Percentiles rank a stretch among this genome's conserved stretches.
These are phyloP conservation scores for Aaosphaeria pasadenensis DNA, from an alignment of 2,329 filamentous ascomycete species.

Conservation along the genomic window DNA sequence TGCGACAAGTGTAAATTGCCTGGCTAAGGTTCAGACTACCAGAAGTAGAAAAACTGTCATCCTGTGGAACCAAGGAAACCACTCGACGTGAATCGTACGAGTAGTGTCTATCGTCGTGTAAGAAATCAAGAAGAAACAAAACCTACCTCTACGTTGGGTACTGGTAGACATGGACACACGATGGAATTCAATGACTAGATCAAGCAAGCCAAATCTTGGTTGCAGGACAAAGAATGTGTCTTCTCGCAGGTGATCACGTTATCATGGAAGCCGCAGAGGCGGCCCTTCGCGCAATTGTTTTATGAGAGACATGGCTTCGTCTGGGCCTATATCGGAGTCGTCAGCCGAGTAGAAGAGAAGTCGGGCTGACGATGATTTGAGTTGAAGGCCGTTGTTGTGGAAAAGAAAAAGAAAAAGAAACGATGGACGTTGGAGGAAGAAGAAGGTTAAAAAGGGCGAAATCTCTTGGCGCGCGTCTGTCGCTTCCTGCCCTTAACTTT, in stretches of 20 bases:
- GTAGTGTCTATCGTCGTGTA: background rate
- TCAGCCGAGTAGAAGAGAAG: slow-evolving; percentile 56
- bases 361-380: slow-evolving; percentile 71
- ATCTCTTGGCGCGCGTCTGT: background rate
- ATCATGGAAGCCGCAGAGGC: slow-evolving; percentile 60
- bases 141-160: slow-evolving; percentile 10
- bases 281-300: slow-evolving; percentile 80
- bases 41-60: slow-evolving; percentile 38
- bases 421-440: slow-evolving; percentile 6
- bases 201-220: too few species aligned
- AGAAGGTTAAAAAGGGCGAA: background rate
- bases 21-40: slow-evolving; percentile 39
- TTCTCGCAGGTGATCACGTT: slow-evolving; percentile 66
- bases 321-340: slow-evolving; percentile 72
- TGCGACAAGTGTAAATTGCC: slow-evolving; percentile 25
- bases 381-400: slow-evolving; percentile 61
- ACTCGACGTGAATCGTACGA: too few species aligned
- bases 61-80: slow-evolving; percentile 1
- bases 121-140: slow-evolving; percentile 6
- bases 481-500: background rate
- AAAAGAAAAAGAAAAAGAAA: slow-evolving; percentile 23
- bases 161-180: too few species aligned
- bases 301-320: slow-evolving; percentile 65
- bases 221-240: slow-evolving; percentile 49
- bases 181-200: too few species aligned